Evolutionary conservation across 331 rosid genomes (phyloP), one percentile per base, ranked within the genome.

Genomic region (Malus hybrid): DNA sequence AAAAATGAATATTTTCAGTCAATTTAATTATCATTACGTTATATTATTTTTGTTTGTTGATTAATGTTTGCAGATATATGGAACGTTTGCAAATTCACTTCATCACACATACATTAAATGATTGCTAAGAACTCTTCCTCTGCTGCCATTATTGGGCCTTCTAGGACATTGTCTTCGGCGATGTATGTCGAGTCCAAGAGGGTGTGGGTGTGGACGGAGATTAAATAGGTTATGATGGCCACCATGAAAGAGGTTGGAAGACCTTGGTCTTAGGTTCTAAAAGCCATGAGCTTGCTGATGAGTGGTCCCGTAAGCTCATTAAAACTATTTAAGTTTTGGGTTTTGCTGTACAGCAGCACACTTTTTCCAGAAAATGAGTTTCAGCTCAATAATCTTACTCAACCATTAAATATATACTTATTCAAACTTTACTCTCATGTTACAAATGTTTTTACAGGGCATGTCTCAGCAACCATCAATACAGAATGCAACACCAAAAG

Each of bases 191-290:
- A 63, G 63, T 50, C 87, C 29, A 93, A 91, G 88, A 83, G 73
- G 31, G 97, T 93, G 31, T 93, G 97, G 97, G 80, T 93, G 72
- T 91, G 96, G 98, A 91, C 92, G 15, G 67, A 73, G 70, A 83
- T 50, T 85, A 88, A 83, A 79, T 74, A 80, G 61, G 98, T 91
- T 52, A 87, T 93, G 90, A 90, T 91, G 46, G 84, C 98, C 32
- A 89, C 97, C 20, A 89, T 91, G 98, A 93, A 84, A 83, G 96
- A 80, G 97, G 97, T 73, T 87, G 98, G 97, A 82, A 79, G 56
- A 90, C 97, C 42, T 90, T 93, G 83, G 4, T 91, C 79, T 93
- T 91, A 78, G 39, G 90, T 22, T 70, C 89, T 12, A 76, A 74
- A 0, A 59, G 81, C 81, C 81, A 59, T 46, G 82, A 88, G 29